Conservation (phyloP, 257 asterid species). For the Vinca minor region DNA sequence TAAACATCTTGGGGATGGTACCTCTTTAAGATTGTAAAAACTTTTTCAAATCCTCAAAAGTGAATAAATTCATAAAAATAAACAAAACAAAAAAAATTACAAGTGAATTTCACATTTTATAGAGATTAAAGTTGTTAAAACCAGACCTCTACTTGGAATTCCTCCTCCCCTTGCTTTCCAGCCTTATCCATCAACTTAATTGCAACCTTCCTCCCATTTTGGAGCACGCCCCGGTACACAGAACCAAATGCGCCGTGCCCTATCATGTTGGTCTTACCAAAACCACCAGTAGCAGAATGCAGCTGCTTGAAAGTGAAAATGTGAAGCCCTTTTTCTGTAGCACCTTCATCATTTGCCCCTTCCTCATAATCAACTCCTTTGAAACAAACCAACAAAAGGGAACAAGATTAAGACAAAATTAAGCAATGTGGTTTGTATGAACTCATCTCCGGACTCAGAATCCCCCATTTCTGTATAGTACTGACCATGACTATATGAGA, state of each 20-base stretch:
- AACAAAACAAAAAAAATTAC: too few relatives aligned
- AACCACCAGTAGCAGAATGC: slow-evolving; percentile 83
- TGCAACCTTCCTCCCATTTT: slow-evolving; percentile 81
- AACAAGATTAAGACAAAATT: slow-evolving; percentile 7
- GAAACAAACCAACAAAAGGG: not conserved
- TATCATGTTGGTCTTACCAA: slow-evolving; percentile 70
- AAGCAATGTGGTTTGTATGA: not conserved
- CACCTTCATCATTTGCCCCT: slow-evolving; percentile 34
- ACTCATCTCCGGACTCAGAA: not conserved
- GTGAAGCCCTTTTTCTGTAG: slow-evolving; percentile 52
- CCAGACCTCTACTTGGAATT: slow-evolving; percentile 71
- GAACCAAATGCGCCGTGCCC: slow-evolving; percentile 89
- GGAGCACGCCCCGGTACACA: slow-evolving; percentile 82
- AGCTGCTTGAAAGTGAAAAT: slow-evolving; percentile 83
- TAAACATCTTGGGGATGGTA: too few relatives aligned
- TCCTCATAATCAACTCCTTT: slow-evolving; percentile 39
- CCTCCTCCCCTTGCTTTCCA: slow-evolving; percentile 91
- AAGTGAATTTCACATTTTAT: not conserved
- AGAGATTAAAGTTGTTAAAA: not conserved
- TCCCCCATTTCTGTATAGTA: not conserved
- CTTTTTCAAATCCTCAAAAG: too few relatives aligned
- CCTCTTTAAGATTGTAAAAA: too few relatives aligned
- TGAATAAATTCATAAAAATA: too few relatives aligned
- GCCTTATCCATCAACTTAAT: slow-evolving; percentile 86
- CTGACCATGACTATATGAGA: too few relatives aligned